Evolutionary conservation across 441 rosid species (phyloP), one percentile per base, ranked within the genome.

Genomic region (Sinapis alba): DNA sequence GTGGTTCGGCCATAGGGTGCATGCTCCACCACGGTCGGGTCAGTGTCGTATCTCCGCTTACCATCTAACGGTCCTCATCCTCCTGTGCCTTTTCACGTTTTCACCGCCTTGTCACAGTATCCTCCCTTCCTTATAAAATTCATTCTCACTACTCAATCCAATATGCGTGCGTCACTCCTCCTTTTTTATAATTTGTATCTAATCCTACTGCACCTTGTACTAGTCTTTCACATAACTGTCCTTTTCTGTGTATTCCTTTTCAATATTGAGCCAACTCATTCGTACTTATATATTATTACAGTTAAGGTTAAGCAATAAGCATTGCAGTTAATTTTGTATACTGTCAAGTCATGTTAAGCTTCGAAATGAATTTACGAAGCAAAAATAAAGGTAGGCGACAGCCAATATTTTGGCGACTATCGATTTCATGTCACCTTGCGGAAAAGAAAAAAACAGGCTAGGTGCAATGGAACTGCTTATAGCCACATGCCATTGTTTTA

Each of bases 11-110:
- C 82, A 76, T 38, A 62, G 71, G 60, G 36, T 62, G 58, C 89
- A 84, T 79, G 79, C 86, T 56, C 78, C 19, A 51, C 78, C 19
- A 51, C 60, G 80, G 87, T 85, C 82, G 86, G 81, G 63, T 61
- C 18, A 71, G 5, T 75, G 89, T 82, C 80, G 84, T 87, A 81
- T 80, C 82, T 78, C 24, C 8, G 1, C 13, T 7, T 50, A 13
- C 28, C 28, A 62, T 30, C 75, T 6, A 75, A 73, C 82, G 84
- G 73, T 41, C 62, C 18, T 26, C 73, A 62, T 77, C 60, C 21
- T 51, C 58, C 68, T 61, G 26, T 64, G 51, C 12, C 36, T 62
- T 7, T 16, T 19, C 43, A 0, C 7, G 5, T 12, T 62, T 1
- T 34, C 62, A 78, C 78, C 62, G 9, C 68, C 7, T 18, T 3